Base-by-base conservation (phyloP, 768 basidiomycete genomes). In the Pseudohyphozyma bogoriensis region DNA sequence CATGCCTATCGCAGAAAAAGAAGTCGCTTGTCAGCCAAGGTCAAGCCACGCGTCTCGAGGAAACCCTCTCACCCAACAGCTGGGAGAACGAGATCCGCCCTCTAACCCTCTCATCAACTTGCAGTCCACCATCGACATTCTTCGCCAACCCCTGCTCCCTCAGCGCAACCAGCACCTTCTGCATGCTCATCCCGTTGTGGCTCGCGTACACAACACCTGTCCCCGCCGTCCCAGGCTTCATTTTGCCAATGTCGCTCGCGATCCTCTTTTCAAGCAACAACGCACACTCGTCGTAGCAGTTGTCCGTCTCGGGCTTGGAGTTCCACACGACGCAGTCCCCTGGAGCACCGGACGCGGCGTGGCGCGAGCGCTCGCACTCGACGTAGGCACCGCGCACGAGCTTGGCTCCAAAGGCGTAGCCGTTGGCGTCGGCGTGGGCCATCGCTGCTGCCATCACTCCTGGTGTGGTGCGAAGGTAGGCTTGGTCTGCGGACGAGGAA, bases 361-460 rank as follows among this genome's bases (percentile, higher is more conserved):
- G 28, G 22, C 51, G 51, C 28, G 45, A 42, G 32, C 69, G 59
- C 56, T 72, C 71, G 3, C 60, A 42, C 33, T 64, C 66, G 58
- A 69, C 62, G 58, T 72, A 72, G 12, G 71, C 71, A 4, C 71
- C 71, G 44, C 71, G 65, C 22, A 70, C 69, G 50, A 72, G 65
- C 62, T 72, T 72, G 52, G 66, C 65, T 15, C 71, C 71, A 55
- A 70, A 68, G 9, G 66, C 58, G 61, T 69, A 70, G 35, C 54
- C 55, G 58, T 66, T 54, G 9, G 45, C 36, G 3, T 63, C 51
- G 40, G 71, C 71, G 49, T 67, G 69, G 12, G 47, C 51, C 50
- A 68, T 63, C 2, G 65, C 46, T 1, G 46, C 63, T 13, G 58
- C 51, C 44, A 72, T 60, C 56, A 61, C 61, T 33, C 39, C 31